phyloP scores from a whole-genome alignment of 805 yeast genomes.

The Clavispora vitiphila region DNA sequence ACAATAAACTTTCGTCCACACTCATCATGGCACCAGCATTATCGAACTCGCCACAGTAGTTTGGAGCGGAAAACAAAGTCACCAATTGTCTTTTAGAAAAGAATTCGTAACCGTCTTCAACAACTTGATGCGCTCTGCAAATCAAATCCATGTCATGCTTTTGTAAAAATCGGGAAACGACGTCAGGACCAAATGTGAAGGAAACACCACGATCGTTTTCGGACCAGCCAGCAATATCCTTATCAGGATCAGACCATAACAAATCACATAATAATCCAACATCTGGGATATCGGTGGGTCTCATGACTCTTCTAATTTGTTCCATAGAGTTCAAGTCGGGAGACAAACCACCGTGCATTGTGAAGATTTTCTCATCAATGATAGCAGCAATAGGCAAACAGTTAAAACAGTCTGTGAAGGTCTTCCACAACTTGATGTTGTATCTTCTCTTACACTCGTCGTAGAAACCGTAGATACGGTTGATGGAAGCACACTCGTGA shows the following conservation, averaged over 20 bases:
- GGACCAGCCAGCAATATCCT: constrained; percentile 97
- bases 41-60: constrained; percentile 98
- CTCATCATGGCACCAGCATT: constrained; percentile 99
- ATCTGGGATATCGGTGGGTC: constrained; percentile 99
- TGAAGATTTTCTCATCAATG: constrained; percentile 94
- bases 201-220: constrained; percentile 99
- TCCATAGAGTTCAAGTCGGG: constrained; percentile 98
- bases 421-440: constrained; percentile 97
- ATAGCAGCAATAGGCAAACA: constrained; percentile 98
- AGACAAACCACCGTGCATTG: constrained; percentile 98
- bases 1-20: constrained; percentile 90
- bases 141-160: constrained; percentile 97
- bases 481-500: constrained; percentile 97
- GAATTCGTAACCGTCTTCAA: constrained; percentile 97
- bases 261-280: constrained; percentile 94
- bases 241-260: constrained; percentile 98
- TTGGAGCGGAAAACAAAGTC: constrained; percentile 93
- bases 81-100: constrained; percentile 94
- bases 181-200: constrained; percentile 99
- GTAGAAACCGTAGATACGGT: constrained; percentile 96
- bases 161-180: constrained; percentile 90
- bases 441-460: constrained; percentile 98
- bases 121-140: constrained; percentile 98
- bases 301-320: constrained; percentile 97
- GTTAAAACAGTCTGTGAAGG: constrained; percentile 97